Evolutionary conservation across 495 filamentous ascomycete genomes (phyloP).

Genomic region (Oidiodendron maius): DNA sequence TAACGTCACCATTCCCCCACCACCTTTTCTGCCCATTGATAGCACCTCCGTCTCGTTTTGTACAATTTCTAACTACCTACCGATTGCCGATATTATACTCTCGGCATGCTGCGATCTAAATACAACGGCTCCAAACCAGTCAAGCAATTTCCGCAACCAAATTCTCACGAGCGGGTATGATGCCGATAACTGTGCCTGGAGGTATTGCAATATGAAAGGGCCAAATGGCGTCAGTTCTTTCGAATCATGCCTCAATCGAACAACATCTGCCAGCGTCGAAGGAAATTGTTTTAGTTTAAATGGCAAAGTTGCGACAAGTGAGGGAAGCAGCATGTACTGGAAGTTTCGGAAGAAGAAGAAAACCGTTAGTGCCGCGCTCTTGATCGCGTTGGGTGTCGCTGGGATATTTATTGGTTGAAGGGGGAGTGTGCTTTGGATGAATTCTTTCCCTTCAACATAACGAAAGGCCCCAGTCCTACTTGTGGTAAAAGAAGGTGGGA

Average conservation of each 20-base stretch:
- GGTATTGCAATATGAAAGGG: background rate
- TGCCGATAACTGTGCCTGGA: background rate
- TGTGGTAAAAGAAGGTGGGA: too few relatives aligned
- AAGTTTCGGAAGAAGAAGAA: background rate
- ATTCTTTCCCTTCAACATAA: too few relatives aligned
- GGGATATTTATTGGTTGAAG: background rate
- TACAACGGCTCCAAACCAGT: background rate
- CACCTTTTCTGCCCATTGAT: background rate
- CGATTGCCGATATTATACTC: background rate
- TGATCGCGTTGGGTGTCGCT: conserved; percentile 3
- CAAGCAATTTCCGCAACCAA: background rate
- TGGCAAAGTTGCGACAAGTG: background rate
- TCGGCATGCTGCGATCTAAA: background rate
- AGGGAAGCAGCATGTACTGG: background rate
- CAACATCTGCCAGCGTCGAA: background rate
- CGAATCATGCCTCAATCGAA: background rate
- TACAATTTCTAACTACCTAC: background rate
- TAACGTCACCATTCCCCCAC: background rate
- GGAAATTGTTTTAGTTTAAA: background rate
- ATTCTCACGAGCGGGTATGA: background rate
- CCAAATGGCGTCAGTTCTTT: background rate
- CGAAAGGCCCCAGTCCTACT: too few relatives aligned
- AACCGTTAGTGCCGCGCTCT: background rate
- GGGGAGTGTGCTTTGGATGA: too few relatives aligned
- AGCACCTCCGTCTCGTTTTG: background rate